Base-by-base conservation (phyloP, 2,329 filamentous ascomycete species). In the Aspergillus candidus region DNA sequence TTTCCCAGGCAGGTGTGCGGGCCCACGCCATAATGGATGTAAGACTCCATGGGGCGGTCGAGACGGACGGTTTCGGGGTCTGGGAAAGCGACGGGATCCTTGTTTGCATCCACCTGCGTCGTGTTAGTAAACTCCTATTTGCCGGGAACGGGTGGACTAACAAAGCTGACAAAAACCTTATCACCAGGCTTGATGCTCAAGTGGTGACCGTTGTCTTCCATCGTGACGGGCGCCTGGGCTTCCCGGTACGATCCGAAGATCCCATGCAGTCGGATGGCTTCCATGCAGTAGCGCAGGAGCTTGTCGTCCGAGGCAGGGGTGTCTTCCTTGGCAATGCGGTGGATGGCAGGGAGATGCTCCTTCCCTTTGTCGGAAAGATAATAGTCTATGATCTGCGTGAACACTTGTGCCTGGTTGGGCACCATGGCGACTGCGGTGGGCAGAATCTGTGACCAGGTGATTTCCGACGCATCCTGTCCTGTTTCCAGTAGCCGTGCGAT, bases 371-470 rank as follows among this genome's bases (percentile, higher is more conserved):
- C 68, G 0, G 77, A 76, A 4, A 88, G 74, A 58, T 84, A 88
- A 66, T 78, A 88, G 59, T 88, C 84, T 10, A 88, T 71, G 2
- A 83, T 74, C 67, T 86, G 82, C 1, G 82, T 79, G 58, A 88
- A 87, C 72, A 84, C 71, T 57, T 86, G 78, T 1, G 78, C 81
- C 60, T 88, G 83, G 55, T 80, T 86, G 0, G 85, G 81, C 8
- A 86, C 80, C 63, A 83, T 77, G 2, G 81, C 77, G 4, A 74
- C 75, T 0, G 80, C 79, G 0, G 80, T 82, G 0, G 85, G 84
- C 36, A 88, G 57, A 32, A 88, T 75, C 57, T 86, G 81, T 17
- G 75, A 76, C 79, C 80, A 86, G 0, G 83, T 79, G 47, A 88
- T 79, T 40, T 89, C 81, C 15, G 79, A 72, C 3, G 73, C 68